These are phyloP conservation scores for Vaccinium corymbosum DNA, from an alignment of 148 eudicot species.

Conservation along the genomic window DNA sequence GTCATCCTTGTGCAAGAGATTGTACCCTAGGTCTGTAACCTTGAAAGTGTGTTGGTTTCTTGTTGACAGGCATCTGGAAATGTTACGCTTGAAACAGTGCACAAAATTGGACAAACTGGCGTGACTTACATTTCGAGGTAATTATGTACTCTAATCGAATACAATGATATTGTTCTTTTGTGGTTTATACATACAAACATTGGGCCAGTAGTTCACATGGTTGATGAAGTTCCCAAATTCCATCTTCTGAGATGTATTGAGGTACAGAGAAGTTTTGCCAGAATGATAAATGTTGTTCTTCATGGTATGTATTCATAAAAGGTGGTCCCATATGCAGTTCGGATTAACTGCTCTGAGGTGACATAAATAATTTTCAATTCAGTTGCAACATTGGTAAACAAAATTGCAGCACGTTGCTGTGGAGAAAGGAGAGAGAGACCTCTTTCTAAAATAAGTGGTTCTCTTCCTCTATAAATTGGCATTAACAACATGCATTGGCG, in stretches of 20 bases:
- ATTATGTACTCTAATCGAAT: neutral
- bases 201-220: neutral
- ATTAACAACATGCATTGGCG: neutral
- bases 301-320: neutral
- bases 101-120: slow-evolving; percentile 82
- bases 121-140: slow-evolving; percentile 89
- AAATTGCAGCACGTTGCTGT: neutral
- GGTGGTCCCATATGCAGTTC: neutral
- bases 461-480: neutral
- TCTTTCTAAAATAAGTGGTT: neutral
- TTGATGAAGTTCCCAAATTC: slow-evolving; percentile 9
- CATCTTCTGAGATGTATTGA: neutral
- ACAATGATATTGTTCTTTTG: neutral
- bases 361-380: neutral
- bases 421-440: neutral
- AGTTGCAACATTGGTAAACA: neutral
- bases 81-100: slow-evolving; percentile 82
- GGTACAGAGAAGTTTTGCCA: neutral
- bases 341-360: neutral
- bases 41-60: neutral
- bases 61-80: slow-evolving; percentile 91
- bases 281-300: neutral
- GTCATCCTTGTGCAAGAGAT: neutral
- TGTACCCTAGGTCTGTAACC: neutral
- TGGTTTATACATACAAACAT: neutral